phyloP scores from a whole-genome alignment of 257 asterid genomes.

The Solanum neorickii region DNA sequence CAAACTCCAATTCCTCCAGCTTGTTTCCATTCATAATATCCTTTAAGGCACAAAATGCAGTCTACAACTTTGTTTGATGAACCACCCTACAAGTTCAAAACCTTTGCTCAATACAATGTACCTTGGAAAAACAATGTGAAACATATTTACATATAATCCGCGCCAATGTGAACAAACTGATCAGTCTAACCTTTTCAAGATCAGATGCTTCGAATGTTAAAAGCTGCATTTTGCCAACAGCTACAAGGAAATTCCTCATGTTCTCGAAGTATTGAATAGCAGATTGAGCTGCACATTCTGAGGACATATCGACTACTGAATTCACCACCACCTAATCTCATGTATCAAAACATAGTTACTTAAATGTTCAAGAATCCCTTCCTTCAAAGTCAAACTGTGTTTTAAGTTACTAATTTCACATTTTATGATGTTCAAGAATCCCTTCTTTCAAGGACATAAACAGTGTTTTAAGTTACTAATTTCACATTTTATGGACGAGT shows the following conservation, averaged over 20 bases:
- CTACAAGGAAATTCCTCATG: slow-evolving; percentile 76
- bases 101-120: background rate
- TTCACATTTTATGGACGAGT: background rate
- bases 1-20: slow-evolving; percentile 88
- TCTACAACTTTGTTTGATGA: slow-evolving; percentile 91
- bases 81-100: slow-evolving; percentile 52
- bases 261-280: slow-evolving; percentile 94
- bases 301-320: slow-evolving; percentile 63
- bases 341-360: background rate
- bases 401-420: background rate
- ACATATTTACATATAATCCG: background rate
- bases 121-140: background rate
- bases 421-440: background rate
- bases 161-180: background rate
- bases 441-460: background rate
- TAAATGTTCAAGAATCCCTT: background rate
- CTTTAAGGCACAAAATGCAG: slow-evolving; percentile 84
- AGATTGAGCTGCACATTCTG: slow-evolving; percentile 90
- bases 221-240: slow-evolving; percentile 78
- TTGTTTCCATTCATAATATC: slow-evolving; percentile 78
- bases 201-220: slow-evolving; percentile 86
- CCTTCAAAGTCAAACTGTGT: background rate
- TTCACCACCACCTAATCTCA: slow-evolving; percentile 66
- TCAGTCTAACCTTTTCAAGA: slow-evolving; percentile 59
- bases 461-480: background rate